Evolutionary conservation across 1,284 basidiomycete species (phyloP).

Genomic region (Sanghuangporus sanghuang): DNA sequence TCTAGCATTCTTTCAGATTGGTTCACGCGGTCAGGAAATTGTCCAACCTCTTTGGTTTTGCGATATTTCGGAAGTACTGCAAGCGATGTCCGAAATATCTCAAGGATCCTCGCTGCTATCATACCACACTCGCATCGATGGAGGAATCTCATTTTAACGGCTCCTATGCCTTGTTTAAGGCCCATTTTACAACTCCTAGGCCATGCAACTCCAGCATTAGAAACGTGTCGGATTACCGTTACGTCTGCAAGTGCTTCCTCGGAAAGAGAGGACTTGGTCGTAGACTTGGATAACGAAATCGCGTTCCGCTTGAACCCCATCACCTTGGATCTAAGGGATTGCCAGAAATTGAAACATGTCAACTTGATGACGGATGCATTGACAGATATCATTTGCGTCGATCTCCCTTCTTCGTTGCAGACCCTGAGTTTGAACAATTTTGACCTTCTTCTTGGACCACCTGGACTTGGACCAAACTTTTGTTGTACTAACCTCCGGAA

Average conservation of each 20-base stretch:
- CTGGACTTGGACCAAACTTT: neutral
- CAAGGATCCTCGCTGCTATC: neutral
- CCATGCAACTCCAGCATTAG: neutral
- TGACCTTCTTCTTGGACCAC: neutral
- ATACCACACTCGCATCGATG: neutral
- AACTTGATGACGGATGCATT: neutral
- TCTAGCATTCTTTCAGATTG: neutral
- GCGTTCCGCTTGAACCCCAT: neutral
- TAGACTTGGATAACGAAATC: neutral
- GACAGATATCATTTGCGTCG: neutral
- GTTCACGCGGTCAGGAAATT: neutral
- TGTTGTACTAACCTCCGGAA: neutral
- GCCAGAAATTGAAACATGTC: neutral
- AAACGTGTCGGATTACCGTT: slow-evolving; percentile 1
- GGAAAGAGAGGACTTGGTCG: neutral
- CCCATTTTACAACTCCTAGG: slow-evolving; percentile 1
- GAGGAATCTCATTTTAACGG: neutral
- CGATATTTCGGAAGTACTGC: slow-evolving; percentile 1
- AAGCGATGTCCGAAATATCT: neutral
- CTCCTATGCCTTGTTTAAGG: slow-evolving; percentile 6
- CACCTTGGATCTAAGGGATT: neutral
- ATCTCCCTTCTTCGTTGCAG: slow-evolving; percentile 1
- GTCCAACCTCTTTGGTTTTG: neutral
- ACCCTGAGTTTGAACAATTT: neutral
- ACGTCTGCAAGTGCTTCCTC: neutral